phyloP scores from a whole-genome alignment of 441 rosid species.

The Arabidopsis hybrid region DNA sequence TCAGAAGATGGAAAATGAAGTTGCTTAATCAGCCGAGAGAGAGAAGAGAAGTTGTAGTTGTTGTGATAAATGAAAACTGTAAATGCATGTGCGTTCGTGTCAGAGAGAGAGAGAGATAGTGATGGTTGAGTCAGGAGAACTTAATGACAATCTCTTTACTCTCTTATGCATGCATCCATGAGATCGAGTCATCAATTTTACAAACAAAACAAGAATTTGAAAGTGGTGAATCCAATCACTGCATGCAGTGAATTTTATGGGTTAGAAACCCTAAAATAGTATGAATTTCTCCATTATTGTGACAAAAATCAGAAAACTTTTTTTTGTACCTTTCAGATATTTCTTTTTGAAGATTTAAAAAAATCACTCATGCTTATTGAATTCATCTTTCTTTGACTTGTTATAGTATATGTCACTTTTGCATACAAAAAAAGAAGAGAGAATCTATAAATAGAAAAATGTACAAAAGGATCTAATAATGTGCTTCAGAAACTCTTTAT shows the following conservation, averaged over 20 bases:
- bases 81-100: constrained; percentile 41
- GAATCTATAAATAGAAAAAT: constrained; percentile 1
- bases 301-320: constrained; percentile 5
- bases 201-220: constrained; percentile 20
- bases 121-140: constrained; percentile 44
- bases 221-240: not conserved
- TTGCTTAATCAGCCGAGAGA: constrained; percentile 17
- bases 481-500: not conserved
- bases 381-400: not conserved
- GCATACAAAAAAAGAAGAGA: not conserved
- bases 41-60: constrained; percentile 17
- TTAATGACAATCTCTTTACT: constrained; percentile 35
- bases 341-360: not conserved
- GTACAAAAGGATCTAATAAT: not conserved
- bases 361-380: not conserved
- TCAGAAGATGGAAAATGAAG: constrained; percentile 13
- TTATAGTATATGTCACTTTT: constrained; percentile 2
- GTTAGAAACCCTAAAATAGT: not conserved
- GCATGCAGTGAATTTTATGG: constrained; percentile 1
- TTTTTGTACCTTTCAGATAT: not conserved
- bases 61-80: constrained; percentile 39
- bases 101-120: constrained; percentile 22
- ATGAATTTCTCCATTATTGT: not conserved
- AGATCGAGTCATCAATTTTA: constrained; percentile 1
- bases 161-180: constrained; percentile 30